These are phyloP conservation scores for Leishmania lainsoni DNA, from an alignment of 208 protist genomes.

Conservation along the genomic window DNA sequence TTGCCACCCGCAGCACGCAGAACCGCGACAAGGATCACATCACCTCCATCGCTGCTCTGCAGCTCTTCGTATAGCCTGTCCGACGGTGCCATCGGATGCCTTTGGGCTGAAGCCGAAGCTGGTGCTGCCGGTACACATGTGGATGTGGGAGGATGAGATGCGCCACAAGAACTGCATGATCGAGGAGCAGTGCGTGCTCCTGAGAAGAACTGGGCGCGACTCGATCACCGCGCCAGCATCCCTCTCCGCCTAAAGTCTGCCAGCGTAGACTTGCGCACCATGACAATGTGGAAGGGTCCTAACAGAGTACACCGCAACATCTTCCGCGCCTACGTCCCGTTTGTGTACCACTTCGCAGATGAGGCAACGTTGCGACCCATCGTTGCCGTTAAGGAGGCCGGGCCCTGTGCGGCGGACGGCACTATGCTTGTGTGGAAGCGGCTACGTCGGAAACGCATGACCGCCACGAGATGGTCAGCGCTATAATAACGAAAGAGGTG, in stretches of 20 bases:
- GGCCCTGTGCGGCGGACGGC: slow-evolving; percentile 37
- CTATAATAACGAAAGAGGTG: neutral
- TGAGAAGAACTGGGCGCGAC: slow-evolving; percentile 60
- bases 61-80: slow-evolving; percentile 76
- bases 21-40: slow-evolving; percentile 85
- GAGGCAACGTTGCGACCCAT: slow-evolving; percentile 54
- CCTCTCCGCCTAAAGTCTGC: slow-evolving; percentile 55
- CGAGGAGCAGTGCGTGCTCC: slow-evolving; percentile 73
- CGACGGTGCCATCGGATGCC: slow-evolving; percentile 63
- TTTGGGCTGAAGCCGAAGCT: slow-evolving; percentile 78
- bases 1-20: slow-evolving; percentile 54
- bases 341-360: slow-evolving; percentile 85
- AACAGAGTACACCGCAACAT: slow-evolving; percentile 59
- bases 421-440: slow-evolving; percentile 22
- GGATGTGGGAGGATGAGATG: slow-evolving; percentile 91
- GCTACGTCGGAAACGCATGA: slow-evolving; percentile 3
- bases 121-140: slow-evolving; percentile 85
- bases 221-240: slow-evolving; percentile 40
- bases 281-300: slow-evolving; percentile 66
- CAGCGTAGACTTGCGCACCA: slow-evolving; percentile 62
- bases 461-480: neutral
- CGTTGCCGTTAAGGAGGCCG: slow-evolving; percentile 59
- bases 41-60: slow-evolving; percentile 78
- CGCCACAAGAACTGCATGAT: slow-evolving; percentile 66
- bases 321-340: slow-evolving; percentile 68